These are phyloP conservation scores for Collybia sordida DNA, from an alignment of 768 basidiomycete genomes.

Conservation along the genomic window DNA sequence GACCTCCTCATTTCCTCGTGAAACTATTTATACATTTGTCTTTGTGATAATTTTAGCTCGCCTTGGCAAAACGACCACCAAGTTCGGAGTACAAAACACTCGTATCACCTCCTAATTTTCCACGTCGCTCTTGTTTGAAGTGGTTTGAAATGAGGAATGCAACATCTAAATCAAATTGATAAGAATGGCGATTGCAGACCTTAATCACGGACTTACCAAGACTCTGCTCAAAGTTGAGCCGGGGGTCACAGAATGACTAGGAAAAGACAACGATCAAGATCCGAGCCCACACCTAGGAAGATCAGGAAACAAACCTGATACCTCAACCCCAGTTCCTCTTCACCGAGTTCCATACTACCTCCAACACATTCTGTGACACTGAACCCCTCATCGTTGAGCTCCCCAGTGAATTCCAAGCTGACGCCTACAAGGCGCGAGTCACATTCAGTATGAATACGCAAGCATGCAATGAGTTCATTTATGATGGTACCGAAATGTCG, in stretches of 20 bases:
- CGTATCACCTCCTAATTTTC: slow-evolving; percentile 21
- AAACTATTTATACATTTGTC: not conserved
- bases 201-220: slow-evolving; percentile 57
- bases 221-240: slow-evolving; percentile 92
- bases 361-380: slow-evolving; percentile 97
- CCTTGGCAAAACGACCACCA: slow-evolving; percentile 20
- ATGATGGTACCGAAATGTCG: slow-evolving; percentile 89
- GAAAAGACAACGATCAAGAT: not conserved
- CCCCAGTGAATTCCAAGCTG: slow-evolving; percentile 90
- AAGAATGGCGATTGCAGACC: slow-evolving; percentile 5
- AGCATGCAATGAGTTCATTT: slow-evolving; percentile 77
- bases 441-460: slow-evolving; percentile 75
- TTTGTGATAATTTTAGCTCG: not conserved
- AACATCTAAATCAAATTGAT: slow-evolving; percentile 49
- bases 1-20: no score
- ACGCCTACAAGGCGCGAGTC: slow-evolving; percentile 81
- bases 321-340: slow-evolving; percentile 85
- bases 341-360: slow-evolving; percentile 91
- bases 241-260: slow-evolving; percentile 90
- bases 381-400: slow-evolving; percentile 86
- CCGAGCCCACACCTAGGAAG: not conserved
- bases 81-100: slow-evolving; percentile 38
- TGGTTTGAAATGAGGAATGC: slow-evolving; percentile 85
- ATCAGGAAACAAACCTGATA: slow-evolving; percentile 62
- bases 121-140: slow-evolving; percentile 66